Evolutionary conservation across 768 basidiomycete species (phyloP), one percentile per base, ranked within the genome.

Genomic region (Mycena galopus): DNA sequence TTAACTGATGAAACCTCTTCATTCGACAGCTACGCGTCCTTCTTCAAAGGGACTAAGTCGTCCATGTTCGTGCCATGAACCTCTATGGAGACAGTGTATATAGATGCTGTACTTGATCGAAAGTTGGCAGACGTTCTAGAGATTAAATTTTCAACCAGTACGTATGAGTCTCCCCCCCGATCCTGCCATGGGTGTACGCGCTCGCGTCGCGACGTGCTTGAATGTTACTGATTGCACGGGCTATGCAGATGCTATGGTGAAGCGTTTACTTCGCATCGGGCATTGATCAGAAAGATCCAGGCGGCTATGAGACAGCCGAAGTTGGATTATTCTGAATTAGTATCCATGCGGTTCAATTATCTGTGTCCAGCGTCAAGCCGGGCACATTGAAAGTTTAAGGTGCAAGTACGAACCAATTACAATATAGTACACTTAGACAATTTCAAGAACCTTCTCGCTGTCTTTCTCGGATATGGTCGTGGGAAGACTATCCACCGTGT

Each of bases 41-140:
- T 74, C 25, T 72, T 42, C 57, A 69, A 75, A 27, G 87, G 86
- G 14, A 83, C 88, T 21, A 81, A 79, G 1, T 30, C 44, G n/a
- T 21, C 21, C 44, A 47, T 21, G 44, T 47, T 47, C 44, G 44
- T 47, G 44, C 19, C 19, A 47, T 47, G 44, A 47, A 21, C 44
- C 19, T 47, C 17, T 39, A 39, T 16, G 39, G 33, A 35, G 33
- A 35, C 12, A 35, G 33, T 35, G 12, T 35, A 35, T 35, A 6
- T 6, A 12, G 33, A 6, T 35, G 7, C 33, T 35, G 33, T 35
- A 6, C 33, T 35, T 6, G 6, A 35, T 35, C 7, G 33, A n/a
- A n/a, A 6, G 33, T 35, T 35, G 12, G 33, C 33, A 35, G 33
- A 12, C 33, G 33, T 35, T 35, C 33, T 35, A 35, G 33, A 35